Base-by-base conservation (phyloP, 1,284 basidiomycete species). In the Pisolithus thermaeus region DNA sequence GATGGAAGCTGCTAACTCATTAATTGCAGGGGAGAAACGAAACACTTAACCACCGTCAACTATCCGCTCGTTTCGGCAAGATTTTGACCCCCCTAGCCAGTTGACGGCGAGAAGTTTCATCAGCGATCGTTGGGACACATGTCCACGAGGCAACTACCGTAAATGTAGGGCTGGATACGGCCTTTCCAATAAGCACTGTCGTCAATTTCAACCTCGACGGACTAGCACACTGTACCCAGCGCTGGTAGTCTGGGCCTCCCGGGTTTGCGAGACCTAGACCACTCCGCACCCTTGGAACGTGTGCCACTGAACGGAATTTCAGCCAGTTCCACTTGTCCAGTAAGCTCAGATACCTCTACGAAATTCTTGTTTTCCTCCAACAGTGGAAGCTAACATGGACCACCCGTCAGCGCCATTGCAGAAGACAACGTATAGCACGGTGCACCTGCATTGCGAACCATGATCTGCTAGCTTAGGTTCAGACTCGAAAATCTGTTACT, bases 291-390 rank as follows among this genome's bases (percentile, higher is more conserved):
- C 68, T 95, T 95, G 46, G 90, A 92, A 52, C 95, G 83, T 7
- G 85, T 83, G 28, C 89, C 89, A 56, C 97, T 94, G 61, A 88
- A 92, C 47, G 98, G 69, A 59, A 98, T 94, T 69, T 98, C 96
- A 9, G 96, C 96, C 42, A 93, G 74, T 61, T 93, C 88, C 32
- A 99, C 96, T 58, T 87, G 87, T 8, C 96, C 96, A 1, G 94
- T 97, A 32, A 96, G 98, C 75, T 97, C 95, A 64, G 98, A 99
- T 30, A 99, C 74, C 72, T 99, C 96, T 22, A 98, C 95, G 30
- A 99, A 75, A 67, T 99, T 96, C 65, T 98, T 95, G 69, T 98
- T 97, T 16, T 94, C 92, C 35, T 96, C 98, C 16, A 94, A 97
- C 93, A 93, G 97, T 0, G 96, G 96, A 18, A 99, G 73, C 93